Percentiles rank a stretch among this genome's conserved stretches.
phyloP scores from a whole-genome alignment of 2,329 filamentous ascomycete species.

The Zymoseptoria brevis region DNA sequence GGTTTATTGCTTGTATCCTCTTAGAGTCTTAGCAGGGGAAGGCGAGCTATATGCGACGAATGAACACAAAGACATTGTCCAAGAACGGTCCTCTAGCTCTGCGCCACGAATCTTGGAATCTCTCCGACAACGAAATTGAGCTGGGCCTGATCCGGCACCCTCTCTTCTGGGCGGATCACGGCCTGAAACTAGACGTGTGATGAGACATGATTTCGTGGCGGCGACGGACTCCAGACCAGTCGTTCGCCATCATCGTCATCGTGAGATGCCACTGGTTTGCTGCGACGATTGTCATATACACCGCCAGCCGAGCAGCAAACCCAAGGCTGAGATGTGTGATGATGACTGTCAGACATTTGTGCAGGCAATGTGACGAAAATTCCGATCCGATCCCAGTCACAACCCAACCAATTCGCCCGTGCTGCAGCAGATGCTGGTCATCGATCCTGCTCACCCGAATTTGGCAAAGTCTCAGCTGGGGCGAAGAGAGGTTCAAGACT shows the following conservation, averaged over 20 bases:
- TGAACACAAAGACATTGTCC: background rate
- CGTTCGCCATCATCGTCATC: background rate
- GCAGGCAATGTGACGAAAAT: background rate
- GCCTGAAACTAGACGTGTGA: background rate
- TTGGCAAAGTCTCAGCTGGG: background rate
- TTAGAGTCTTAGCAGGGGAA: background rate
- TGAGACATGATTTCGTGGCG: background rate
- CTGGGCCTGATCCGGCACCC: background rate
- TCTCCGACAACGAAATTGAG: background rate
- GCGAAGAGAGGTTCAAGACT: background rate
- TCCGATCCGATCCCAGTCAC: background rate
- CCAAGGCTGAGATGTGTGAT: background rate
- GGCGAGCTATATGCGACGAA: background rate
- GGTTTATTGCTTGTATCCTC: background rate
- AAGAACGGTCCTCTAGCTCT: background rate
- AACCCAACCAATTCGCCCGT: background rate
- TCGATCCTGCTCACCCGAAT: background rate
- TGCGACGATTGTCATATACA: background rate
- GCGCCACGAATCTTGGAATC: background rate
- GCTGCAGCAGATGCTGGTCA: background rate
- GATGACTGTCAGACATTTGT: background rate
- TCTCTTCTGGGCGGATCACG: background rate
- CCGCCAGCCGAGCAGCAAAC: background rate
- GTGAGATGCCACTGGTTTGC: background rate
- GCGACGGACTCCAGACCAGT: background rate